Percentiles rank a stretch among this genome's conserved stretches.
phyloP scores from a whole-genome alignment of 2,329 filamentous ascomycete genomes.

The Pseudopyrenochaeta lycopersici region DNA sequence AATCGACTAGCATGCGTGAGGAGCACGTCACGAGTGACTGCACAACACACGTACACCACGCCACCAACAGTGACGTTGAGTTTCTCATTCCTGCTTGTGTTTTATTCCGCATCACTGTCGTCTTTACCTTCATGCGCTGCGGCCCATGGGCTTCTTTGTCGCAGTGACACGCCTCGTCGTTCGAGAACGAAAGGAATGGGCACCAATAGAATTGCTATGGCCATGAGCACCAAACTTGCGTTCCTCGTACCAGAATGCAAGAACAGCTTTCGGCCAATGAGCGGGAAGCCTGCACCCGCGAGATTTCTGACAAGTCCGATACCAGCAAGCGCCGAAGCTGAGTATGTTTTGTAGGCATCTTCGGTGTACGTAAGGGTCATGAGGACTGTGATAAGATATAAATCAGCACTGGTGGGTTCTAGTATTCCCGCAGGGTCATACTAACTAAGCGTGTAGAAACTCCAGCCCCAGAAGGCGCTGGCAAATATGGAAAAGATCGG shows the following conservation, averaged over 20 bases:
- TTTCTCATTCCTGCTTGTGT: neutral
- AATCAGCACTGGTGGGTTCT: neutral
- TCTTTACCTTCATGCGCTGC: conserved; percentile 48
- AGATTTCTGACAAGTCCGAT: conserved; percentile 52
- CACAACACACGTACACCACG: conserved; percentile 16
- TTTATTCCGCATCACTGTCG: conserved; percentile 18
- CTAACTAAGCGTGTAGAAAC: conserved; percentile 58
- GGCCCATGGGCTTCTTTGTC: conserved; percentile 51
- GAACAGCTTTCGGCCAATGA: conserved; percentile 42
- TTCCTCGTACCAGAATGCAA: conserved; percentile 39
- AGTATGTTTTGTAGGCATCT: conserved; percentile 58
- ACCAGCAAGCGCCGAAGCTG: conserved; percentile 53
- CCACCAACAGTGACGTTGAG: neutral
- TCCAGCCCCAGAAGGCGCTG: conserved; percentile 60
- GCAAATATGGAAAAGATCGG: conserved; percentile 60
- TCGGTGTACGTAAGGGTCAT: conserved; percentile 61
- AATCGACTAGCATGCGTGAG: too few species aligned
- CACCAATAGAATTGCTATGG: conserved; percentile 36
- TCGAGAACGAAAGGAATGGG: conserved; percentile 48
- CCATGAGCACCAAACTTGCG: conserved; percentile 40
- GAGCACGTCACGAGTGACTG: too few species aligned
- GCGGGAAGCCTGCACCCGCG: conserved; percentile 46
- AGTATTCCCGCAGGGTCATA: neutral
- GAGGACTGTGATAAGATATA: conserved; percentile 39
- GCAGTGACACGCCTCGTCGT: conserved; percentile 43